phyloP scores from a whole-genome alignment of 768 basidiomycete genomes.

The Mycena chlorophos region DNA sequence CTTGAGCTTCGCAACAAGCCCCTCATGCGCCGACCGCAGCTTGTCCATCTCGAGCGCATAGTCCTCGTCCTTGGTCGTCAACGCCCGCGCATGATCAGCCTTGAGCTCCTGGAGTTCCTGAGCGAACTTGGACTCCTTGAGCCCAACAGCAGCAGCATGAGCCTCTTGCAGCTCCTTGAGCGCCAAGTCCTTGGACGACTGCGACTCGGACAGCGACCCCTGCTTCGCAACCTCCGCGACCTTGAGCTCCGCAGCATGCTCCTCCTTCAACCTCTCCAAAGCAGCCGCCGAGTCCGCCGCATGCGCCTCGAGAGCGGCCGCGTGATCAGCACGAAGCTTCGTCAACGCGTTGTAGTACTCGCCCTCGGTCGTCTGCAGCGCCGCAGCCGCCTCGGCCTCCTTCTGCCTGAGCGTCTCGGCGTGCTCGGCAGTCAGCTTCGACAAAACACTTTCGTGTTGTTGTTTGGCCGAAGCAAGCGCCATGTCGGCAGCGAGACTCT shows the following conservation, averaged over 20 bases:
- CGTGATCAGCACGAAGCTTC: slow-evolving; percentile 73
- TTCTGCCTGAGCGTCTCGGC: slow-evolving; percentile 56
- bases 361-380: slow-evolving; percentile 70
- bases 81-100: slow-evolving; percentile 56
- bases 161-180: slow-evolving; percentile 72
- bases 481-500: slow-evolving; percentile 55
- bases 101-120: slow-evolving; percentile 69
- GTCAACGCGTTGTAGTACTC: slow-evolving; percentile 81
- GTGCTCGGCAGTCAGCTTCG: slow-evolving; percentile 54
- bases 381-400: slow-evolving; percentile 56
- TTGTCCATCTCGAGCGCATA: slow-evolving; percentile 59
- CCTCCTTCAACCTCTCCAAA: slow-evolving; percentile 72
- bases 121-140: slow-evolving; percentile 63
- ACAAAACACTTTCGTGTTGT: slow-evolving; percentile 55
- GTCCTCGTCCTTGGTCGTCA: slow-evolving; percentile 61
- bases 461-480: slow-evolving; percentile 47
- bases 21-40: slow-evolving; percentile 61
- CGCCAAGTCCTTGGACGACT: slow-evolving; percentile 62
- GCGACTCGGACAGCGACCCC: slow-evolving; percentile 72
- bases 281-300: slow-evolving; percentile 58
- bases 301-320: slow-evolving; percentile 61
- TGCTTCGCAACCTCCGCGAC: slow-evolving; percentile 75
- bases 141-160: slow-evolving; percentile 62
- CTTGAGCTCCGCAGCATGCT: slow-evolving; percentile 72
- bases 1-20: slow-evolving; percentile 49